Base-by-base conservation (phyloP, 495 filamentous ascomycete genomes). In the Hyaloscypha bicolor region DNA sequence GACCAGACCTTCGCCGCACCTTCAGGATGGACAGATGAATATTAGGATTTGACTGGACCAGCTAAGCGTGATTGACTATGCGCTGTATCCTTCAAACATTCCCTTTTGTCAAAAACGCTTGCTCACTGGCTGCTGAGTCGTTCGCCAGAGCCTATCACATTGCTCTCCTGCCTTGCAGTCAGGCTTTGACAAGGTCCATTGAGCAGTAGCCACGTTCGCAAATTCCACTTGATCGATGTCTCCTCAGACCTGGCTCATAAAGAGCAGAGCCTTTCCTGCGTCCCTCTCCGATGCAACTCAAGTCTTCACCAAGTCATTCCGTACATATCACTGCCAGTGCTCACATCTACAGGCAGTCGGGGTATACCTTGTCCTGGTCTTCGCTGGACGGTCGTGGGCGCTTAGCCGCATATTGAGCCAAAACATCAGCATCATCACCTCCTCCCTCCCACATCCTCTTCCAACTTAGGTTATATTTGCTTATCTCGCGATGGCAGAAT, bases 1-100 rank as follows among this genome's bases (percentile, higher is more conserved):
- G 65, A 70, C 65, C 64, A 53, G 14, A 63, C 25, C 57, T 55
- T 71, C 66, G 66, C 68, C 60, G 65, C 71, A 66, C 25, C 42
- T 66, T 56, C 55, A 61, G 62, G 59, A 69, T 68, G 60, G 63
- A 65, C 55, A 62, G 60, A 63, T 73, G 71, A 69, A 71, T 69
- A 65, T 71, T 56, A 56, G 64, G 57, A 52, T 71, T 68, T 73
- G 62, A 73, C 68, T 73, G 71, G 71, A 71, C 66, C 69, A 73
- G 68, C 71, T 73, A 73, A 71, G 68, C 71, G 69, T 66, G 62
- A 64, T 69, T 66, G 63, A 70, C 66, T 69, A 71, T 73, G 71
- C 69, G 71, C 69, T 73, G 71, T 73, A 73, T 71, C 66, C 71
- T 71, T 69, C 68, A 63, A 71, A 66, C 71, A 64, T 71, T 68